Evolutionary conservation across 345 rosid species (phyloP).

Genomic region (Rhizophora mangle): DNA sequence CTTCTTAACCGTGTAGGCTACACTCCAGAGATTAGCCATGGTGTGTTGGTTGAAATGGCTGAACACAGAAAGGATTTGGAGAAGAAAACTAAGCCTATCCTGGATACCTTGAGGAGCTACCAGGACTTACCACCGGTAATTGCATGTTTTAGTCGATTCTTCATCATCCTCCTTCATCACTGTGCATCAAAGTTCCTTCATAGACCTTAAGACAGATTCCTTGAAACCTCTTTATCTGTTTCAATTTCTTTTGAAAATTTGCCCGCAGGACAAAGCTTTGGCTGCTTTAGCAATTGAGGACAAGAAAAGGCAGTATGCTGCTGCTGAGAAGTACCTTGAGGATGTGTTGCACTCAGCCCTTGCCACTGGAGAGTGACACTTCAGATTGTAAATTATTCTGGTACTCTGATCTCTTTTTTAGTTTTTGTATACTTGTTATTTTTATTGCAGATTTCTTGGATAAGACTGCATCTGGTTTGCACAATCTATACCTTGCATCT

Average conservation of each 20-base stretch:
- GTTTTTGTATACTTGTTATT: no score
- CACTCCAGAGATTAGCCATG: constrained; percentile 81
- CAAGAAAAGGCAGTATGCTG: constrained; percentile 84
- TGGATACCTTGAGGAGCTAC: constrained; percentile 89
- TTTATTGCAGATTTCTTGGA: no score
- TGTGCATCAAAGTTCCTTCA: not conserved
- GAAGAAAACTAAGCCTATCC: constrained; percentile 85
- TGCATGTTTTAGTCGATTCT: not conserved
- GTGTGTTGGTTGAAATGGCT: constrained; percentile 79
- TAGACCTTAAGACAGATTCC: not conserved
- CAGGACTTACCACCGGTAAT: constrained; percentile 95
- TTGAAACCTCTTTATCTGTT: not conserved
- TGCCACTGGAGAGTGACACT: constrained; percentile 23
- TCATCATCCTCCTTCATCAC: not conserved
- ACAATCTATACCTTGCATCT: no score
- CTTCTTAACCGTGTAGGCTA: constrained; percentile 88
- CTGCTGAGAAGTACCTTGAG: constrained; percentile 87
- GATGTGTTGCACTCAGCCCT: constrained; percentile 85
- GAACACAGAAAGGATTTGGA: constrained; percentile 84
- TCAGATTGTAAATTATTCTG: constrained; percentile 22
- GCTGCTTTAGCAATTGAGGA: constrained; percentile 95
- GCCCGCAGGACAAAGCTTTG: constrained; percentile 76
- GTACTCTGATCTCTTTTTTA: no score
- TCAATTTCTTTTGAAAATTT: not conserved
- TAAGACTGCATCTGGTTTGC: no score